Base-by-base conservation (phyloP, 1,284 basidiomycete genomes). In the Malassezia equina region DNA sequence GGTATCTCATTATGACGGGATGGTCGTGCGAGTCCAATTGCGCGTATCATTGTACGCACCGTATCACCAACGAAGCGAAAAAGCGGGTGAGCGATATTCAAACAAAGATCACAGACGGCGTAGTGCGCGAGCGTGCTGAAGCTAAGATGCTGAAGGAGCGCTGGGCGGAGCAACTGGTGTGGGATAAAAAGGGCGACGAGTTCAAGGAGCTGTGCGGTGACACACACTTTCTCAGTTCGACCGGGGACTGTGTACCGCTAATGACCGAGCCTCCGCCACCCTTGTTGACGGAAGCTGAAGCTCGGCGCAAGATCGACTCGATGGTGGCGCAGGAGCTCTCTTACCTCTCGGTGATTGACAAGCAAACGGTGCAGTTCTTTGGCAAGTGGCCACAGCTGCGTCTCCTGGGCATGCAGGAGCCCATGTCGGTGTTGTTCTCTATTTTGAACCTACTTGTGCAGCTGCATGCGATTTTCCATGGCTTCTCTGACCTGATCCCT, bases 391-490 rank as follows among this genome's bases (percentile, higher is more conserved):
- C 70, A 29, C 73, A 69, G 40, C 55, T 73, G 28, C 67, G 90
- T 34, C 77, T 87, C 21, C 76, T 80, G 5, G 89, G 89, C 24
- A 62, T 67, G 13, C 94, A 98, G 75, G 94, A 99, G 75, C 91
- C 93, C 4, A 83, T 90, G 12, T 88, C 88, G 11, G 90, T 95
- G 51, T 73, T 84, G 28, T 95, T 96, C 78, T 91, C 88, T 7
- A 64, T 95, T 21, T 74, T 84, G 55, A 98, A 99, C 75, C 78
- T 94, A 27, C 85, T 86, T 9, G 62, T 71, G 21, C 69, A 74
- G 44, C 42, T 55, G 25, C 54, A 61, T 9, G 67, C 64, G 12
- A 24, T 69, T 24, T 50, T 54, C n/a, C 48, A 47, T 49, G 49
- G 69, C 19, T 48, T 64, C 32, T 51, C 55, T 11, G 52, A 59